Evolutionary conservation across 176 grass and related monocot genomes (phyloP), one percentile per base, ranked within the genome.

Genomic region (Guadua angustifolia): DNA sequence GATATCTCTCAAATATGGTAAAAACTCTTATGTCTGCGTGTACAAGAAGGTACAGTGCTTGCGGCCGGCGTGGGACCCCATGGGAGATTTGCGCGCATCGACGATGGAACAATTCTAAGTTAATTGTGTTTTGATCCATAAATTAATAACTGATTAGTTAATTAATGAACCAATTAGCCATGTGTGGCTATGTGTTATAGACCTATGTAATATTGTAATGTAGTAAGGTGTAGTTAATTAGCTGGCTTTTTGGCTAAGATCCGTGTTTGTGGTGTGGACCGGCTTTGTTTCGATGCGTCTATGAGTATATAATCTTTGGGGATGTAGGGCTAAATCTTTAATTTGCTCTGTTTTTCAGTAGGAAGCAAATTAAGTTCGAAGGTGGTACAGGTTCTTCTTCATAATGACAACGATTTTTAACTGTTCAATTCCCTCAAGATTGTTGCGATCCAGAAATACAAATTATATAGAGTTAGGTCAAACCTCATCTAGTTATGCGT

Each of bases 231-330:
- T 36, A 36, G 35, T 36, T 36, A 26, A 83, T 83, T 84, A 66
- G 52, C 19, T 79, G 75, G 39, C 40, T 70, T 24, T 46, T 70
- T 14, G 67, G 21, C 21, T 40, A 5, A 85, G 55, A 51, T 60
- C 66, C 35, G 21, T 73, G 75, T 79, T 70, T 70, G 57, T 71
- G 67, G 43, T 73, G 84, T 64, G 84, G 46, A 66, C 29, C 29
- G 29, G 29, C 29, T 29, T 29, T 29, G 29, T 29, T 29, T 1
- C 29, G 29, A 29, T 29, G 29, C 29, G 29, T 29, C 29, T 1
- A 29, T 29, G 29, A 29, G 29, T 29, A n/a, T 29, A 29, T 29
- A 29, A 1, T 29, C 29, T 29, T 29, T 29, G 29, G 29, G 57
- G 58, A 46, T 56, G 19, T 80, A 66, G 22, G n/a, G 46, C 0